Base-by-base conservation (phyloP, 306 rosid genomes). In the Pterocarpus macrocarpus region DNA sequence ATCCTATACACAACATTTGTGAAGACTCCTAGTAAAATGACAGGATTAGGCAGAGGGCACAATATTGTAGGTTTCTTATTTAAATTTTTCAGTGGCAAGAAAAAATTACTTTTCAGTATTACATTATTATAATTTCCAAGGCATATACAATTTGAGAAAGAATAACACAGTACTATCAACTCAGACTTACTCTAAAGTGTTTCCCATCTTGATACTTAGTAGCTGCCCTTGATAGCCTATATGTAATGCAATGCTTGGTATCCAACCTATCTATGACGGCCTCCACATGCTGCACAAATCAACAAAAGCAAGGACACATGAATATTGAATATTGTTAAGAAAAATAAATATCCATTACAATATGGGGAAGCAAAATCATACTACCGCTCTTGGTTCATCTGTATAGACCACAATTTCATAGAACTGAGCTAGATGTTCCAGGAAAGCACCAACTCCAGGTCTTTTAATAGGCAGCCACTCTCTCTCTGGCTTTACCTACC, bases 391-490 rank as follows among this genome's bases (percentile, higher is more conserved):
- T 76, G 92, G 90, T 73, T 95, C 92, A 83, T 95, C 98, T 57
- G 97, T 89, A 74, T 87, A 95, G 83, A 95, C 92, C n/a, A 95
- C 74, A 81, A 95, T 91, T 85, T 95, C 99, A 55, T 78, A 95
- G 87, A 85, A 95, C 62, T 93, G 97, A 49, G 97, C 98, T 73
- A 95, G 89, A 77, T 95, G 97, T 86, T 95, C 98, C 90, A 95
- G 87, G 88, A 93, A 95, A 41, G 97, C 91, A 88, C 91, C 99
- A 72, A 95, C 97, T 63, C 99, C 99, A 56, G 99, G 99, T 82
- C 99, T 91, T 84, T 95, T 95, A 81, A 95, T 85, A 6, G 98
- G 92, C 83, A 90, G 96, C 98, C 99, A 95, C 44, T 97, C 91
- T 72, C 28, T 93, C 76, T 95, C 97, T 80, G 98, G 80, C 99